Conservation (phyloP, 345 rosid genomes). For the Capsella bursapastoris region DNA sequence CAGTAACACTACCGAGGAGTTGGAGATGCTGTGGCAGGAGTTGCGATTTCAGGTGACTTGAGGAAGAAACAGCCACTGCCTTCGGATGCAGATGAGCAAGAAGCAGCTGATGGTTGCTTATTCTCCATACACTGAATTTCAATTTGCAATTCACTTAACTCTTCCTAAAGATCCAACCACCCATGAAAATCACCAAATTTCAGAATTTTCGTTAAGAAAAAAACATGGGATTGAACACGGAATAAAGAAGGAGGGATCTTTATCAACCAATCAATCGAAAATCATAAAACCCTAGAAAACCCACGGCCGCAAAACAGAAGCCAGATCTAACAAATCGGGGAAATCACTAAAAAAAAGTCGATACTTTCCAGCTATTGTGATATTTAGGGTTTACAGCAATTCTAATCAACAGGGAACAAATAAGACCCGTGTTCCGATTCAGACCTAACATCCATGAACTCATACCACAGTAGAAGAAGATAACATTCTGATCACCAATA, state of each 20-base stretch:
- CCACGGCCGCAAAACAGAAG: slow-evolving; percentile 36
- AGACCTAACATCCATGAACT: slow-evolving; percentile 21
- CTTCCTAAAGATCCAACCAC: slow-evolving; percentile 50
- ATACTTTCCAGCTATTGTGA: slow-evolving; percentile 7
- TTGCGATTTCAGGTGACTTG: slow-evolving; percentile 69
- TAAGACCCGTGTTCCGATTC: slow-evolving; percentile 9
- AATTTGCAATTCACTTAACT: slow-evolving; percentile 54
- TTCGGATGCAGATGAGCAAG: slow-evolving; percentile 76
- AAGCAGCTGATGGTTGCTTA: slow-evolving; percentile 74
- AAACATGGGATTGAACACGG: background rate
- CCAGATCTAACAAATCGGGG: slow-evolving; percentile 56
- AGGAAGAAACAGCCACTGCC: slow-evolving; percentile 65
- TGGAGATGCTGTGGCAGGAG: slow-evolving; percentile 72
- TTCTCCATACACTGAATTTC: slow-evolving; percentile 84
- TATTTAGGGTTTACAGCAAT: slow-evolving; percentile 42
- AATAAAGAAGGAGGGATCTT: background rate
- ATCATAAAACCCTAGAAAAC: slow-evolving; percentile 23
- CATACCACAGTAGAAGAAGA: slow-evolving; percentile 24
- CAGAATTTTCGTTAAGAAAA: slow-evolving; percentile 4
- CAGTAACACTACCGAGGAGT: slow-evolving; percentile 55
- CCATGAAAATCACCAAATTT: slow-evolving; percentile 30
- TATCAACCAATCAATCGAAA: background rate
- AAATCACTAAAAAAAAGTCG: slow-evolving; percentile 41
- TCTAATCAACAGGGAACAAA: background rate
- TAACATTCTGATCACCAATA: slow-evolving; percentile 28